Conservation (phyloP, 2,329 filamentous ascomycete genomes). For the Hypoxylon sp. region DNA sequence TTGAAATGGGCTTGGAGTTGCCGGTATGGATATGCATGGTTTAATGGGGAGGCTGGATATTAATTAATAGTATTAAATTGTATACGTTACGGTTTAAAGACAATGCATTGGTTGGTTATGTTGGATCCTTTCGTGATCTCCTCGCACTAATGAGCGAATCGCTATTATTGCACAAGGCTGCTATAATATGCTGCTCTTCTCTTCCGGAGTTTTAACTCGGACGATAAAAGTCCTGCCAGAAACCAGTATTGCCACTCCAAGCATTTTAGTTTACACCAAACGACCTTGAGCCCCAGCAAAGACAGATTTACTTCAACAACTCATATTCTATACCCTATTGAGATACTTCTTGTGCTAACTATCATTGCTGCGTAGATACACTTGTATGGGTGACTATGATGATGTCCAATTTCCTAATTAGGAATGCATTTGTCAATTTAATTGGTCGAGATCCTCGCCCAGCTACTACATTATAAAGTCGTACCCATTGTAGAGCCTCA, state of each 20-base stretch:
- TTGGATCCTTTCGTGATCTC: background rate
- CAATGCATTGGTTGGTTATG: background rate
- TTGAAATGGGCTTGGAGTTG: background rate
- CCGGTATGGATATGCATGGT: background rate
- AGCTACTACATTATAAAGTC: background rate
- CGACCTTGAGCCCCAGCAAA: background rate
- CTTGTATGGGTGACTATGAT: background rate
- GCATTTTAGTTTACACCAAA: background rate
- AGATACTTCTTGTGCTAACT: background rate
- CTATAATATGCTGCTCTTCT: background rate
- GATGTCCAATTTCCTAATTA: conserved; percentile 18
- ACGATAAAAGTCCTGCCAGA: too few relatives aligned
- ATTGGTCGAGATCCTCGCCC: conserved; percentile 18
- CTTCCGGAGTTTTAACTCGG: background rate
- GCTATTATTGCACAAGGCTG: background rate
- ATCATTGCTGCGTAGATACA: too few relatives aligned
- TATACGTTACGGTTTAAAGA: conserved; percentile 7
- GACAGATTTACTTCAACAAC: background rate
- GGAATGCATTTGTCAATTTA: conserved; percentile 14
- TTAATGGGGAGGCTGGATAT: background rate
- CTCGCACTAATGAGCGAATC: background rate
- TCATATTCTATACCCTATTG: background rate
- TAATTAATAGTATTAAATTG: conserved; percentile 16
- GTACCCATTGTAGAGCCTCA: background rate
- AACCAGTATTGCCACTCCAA: background rate